These are phyloP conservation scores for Fusarium nanum DNA, from an alignment of 2,329 filamentous ascomycete species.

Conservation along the genomic window DNA sequence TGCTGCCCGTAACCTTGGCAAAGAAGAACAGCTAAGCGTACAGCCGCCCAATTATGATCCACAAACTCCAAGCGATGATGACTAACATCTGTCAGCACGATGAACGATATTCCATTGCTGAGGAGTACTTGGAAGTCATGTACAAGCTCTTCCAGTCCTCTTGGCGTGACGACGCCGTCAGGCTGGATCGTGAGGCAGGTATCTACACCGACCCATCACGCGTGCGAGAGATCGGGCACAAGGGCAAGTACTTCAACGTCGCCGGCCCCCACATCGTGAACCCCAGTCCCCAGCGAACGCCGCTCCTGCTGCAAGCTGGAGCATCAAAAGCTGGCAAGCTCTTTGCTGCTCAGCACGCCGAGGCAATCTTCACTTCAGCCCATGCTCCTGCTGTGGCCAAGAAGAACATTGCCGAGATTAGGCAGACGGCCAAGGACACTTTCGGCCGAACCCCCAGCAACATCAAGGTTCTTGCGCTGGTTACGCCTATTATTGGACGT, in stretches of 20 bases:
- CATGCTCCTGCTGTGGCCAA: conserved; percentile 71
- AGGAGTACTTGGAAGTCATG: conserved; percentile 72
- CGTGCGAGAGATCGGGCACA: conserved; percentile 74
- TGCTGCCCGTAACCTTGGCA: conserved; percentile 73
- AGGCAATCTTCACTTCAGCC: conserved; percentile 76
- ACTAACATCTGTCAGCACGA: conserved; percentile 62
- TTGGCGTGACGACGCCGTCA: conserved; percentile 74
- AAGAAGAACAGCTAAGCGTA: conserved; percentile 62
- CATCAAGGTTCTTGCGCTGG: conserved; percentile 75
- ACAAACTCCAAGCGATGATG: too few relatives aligned
- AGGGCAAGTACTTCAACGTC: conserved; percentile 71
- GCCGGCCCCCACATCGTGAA: conserved; percentile 74
- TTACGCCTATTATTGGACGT: conserved; percentile 72
- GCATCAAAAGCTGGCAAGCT: conserved; percentile 73
- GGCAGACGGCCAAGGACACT: conserved; percentile 64
- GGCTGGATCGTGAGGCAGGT: conserved; percentile 66
- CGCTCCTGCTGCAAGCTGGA: conserved; percentile 76
- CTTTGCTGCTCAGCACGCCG: conserved; percentile 77
- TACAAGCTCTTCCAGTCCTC: conserved; percentile 75
- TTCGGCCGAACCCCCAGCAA: conserved; percentile 67
- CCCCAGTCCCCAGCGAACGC: conserved; percentile 75
- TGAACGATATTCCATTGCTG: conserved; percentile 71
- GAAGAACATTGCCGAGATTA: conserved; percentile 71
- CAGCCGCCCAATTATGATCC: rapidly evolving
- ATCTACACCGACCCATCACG: conserved; percentile 65